Evolutionary conservation across 495 filamentous ascomycete genomes (phyloP), one percentile per base, ranked within the genome.

Genomic region (Terfezia claveryi): DNA sequence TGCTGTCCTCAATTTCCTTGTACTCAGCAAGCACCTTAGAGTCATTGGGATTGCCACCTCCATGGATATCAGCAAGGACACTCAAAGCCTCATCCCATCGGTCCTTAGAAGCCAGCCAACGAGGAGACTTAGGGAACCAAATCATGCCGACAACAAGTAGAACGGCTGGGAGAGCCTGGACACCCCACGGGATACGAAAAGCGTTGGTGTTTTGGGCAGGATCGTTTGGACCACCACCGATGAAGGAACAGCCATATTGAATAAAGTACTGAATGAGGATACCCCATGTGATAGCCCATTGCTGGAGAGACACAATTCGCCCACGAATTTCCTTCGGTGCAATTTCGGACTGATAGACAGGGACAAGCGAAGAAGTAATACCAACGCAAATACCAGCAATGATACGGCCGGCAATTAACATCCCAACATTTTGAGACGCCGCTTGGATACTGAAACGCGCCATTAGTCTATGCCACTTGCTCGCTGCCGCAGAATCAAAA

Each of bases 341-440:
- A 54, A 88, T 75, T 65, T 91, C 85, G 38, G 83, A 76, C 55
- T 84, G 79, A 61, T 89, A 89, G 23, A 87, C 79, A 6, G 85
- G 85, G 37, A 84, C 81, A 51, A 85, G 71, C 14, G 82, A 75
- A 4, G 82, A 85, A 11, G 77, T 78, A 53, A 86, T 82, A 57
- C 85, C 85, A 56, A 86, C 78, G 55, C 79, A 81, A 49, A 91
- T 58, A 52, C 85, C 85, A 55, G 76, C 73, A 44, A 88, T 70
- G 50, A 84, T 75, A 59, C 85, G 78, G 8, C 84, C 85, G 56
- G 69, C 74, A 10, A 82, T 74, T 17, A 88, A 72, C 69, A 82
- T 76, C 23, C 71, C 72, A 49, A 84, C 70, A 53, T 76, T 77
- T 52, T 76, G 69, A 0, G 77, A 67, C 6, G 79, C 76, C 20